Base-by-base conservation (phyloP, 225 moss, liverwort and hornwort species). In the Polytrichum formosum region DNA sequence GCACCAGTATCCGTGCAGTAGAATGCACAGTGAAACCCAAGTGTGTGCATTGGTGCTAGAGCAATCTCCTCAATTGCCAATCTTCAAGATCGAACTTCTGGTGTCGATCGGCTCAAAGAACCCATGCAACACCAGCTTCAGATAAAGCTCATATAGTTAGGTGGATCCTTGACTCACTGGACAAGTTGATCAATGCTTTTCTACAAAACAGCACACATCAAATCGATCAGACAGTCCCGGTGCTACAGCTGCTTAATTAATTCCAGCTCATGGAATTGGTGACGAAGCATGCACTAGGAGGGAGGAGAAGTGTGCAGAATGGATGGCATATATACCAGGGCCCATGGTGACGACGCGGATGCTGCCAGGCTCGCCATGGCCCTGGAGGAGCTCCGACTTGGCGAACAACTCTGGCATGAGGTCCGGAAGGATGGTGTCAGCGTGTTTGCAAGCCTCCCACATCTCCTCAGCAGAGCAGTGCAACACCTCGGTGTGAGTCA, bases 371-470 rank as follows among this genome's bases (percentile, higher is more conserved):
- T 76, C 78, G 70, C 78, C 84, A 7, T 65, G 68, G 21, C 81
- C 81, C 31, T 78, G 26, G 8, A 68, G 19, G 46, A 65, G 64
- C 73, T 76, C 81, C 67, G 35, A 66, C 64, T 75, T 70, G 37
- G 54, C 75, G 30, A 84, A 81, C 19, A 13, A 78, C 26, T 78
- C 67, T 2, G 78, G 84, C 81, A 85, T 73, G 13, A 64, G 60
- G 56, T 67, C 61, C 65, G 53, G 54, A 17, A 81, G 56, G 64
- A 81, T 68, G 65, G 61, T 67, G 64, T 81, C 84, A 0, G 26
- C 81, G 28, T 81, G 70, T 56, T 68, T 81, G 78, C 73, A 78
- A 13, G 73, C 78, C 67, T 78, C 73, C 84, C 85, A 81, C 55
- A 79, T 23, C 16, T 16, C 67, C 5, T 71, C 78, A 1, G 73